Evolutionary conservation across 1,139 yeast genomes (phyloP), one percentile per base, ranked within the genome.

Genomic region (Debaryomyces subglobosus): DNA sequence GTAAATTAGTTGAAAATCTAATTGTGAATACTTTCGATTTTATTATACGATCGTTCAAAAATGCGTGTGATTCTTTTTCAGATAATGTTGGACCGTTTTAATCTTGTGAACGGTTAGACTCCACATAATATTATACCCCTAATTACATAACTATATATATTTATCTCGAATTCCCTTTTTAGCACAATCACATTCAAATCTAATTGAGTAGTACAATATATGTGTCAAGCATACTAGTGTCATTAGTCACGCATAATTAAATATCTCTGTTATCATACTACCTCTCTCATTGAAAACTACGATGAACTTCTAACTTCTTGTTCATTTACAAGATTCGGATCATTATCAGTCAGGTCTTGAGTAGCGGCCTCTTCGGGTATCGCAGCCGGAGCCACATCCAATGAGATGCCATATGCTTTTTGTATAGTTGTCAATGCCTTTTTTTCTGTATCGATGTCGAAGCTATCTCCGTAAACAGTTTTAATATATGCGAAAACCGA

Each of bases 351-450:
- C 10, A 13, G 25, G 8, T 16, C 25, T 27, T 25, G 30, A 13
- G 10, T 15, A 23, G n/a, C 2, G 16, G 34, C 5, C 2, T 6
- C 8, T 6, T 20, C 39, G 3, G 15, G 25, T 32, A 13, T n/a
- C 21, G 20, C 18, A 3, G n/a, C 25, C 29, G 16, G 16, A 5
- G 29, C 13, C 10, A 23, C 18, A 15, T 37, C 40, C 10, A 37
- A 24, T 15, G 20, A 10, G n/a, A 13, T 25, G 5, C 65, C 65
- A 51, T 57, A 68, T 3, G 64, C 64, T 36, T 67, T 52, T 47
- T 64, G 62, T n/a, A 72, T 59, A 0, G 74, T 71, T 5, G 57
- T 58, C 32, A 62, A 36, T 0, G 65, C 54, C 45, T 61, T 64
- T 23, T 59, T 59, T n/a, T 60, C 55, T 3, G 60, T 51, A 2